Conservation (phyloP, 2,329 filamentous ascomycete species). For the Botrytis fabae region DNA sequence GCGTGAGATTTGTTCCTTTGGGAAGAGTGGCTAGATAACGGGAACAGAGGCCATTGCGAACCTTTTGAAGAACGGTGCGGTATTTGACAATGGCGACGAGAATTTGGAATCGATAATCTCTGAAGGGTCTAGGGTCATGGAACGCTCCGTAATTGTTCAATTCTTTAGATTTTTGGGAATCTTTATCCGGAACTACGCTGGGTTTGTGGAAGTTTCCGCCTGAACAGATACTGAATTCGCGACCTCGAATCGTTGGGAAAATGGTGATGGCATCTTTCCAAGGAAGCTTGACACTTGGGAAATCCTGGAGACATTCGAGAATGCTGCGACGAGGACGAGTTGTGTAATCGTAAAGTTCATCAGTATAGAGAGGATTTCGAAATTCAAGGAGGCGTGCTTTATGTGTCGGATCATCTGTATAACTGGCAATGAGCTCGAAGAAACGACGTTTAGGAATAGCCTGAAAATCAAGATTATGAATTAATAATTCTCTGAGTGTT, state of each 20-base stretch:
- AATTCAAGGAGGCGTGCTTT: constrained; percentile 83
- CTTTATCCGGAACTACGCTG: too few species aligned
- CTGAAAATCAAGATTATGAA: constrained; percentile 83
- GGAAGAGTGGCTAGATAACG: constrained; percentile 74
- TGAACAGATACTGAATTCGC: constrained; percentile 91
- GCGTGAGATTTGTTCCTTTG: constrained; percentile 41
- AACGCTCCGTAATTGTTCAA: background rate
- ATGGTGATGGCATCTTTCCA: constrained; percentile 69
- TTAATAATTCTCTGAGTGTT: constrained; percentile 71
- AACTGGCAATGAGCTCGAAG: constrained; percentile 75
- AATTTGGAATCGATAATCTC: constrained; percentile 61
- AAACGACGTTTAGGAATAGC: constrained; percentile 87
- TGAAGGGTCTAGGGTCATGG: constrained; percentile 16
- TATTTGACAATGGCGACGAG: constrained; percentile 90
- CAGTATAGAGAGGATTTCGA: constrained; percentile 72
- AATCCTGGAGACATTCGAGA: constrained; percentile 88
- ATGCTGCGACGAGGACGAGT: constrained; percentile 87
- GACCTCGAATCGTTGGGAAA: constrained; percentile 80
- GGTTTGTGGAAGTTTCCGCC: constrained; percentile 50
- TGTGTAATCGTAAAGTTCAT: constrained; percentile 96
- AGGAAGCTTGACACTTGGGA: constrained; percentile 79
- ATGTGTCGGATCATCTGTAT: constrained; percentile 71
- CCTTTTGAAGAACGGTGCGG: constrained; percentile 79
- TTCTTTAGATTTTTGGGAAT: background rate
- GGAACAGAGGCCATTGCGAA: constrained; percentile 85